Evolutionary conservation across 352 stramenopile genomes (phyloP).

Genomic region (Globisporangium paddicum): DNA sequence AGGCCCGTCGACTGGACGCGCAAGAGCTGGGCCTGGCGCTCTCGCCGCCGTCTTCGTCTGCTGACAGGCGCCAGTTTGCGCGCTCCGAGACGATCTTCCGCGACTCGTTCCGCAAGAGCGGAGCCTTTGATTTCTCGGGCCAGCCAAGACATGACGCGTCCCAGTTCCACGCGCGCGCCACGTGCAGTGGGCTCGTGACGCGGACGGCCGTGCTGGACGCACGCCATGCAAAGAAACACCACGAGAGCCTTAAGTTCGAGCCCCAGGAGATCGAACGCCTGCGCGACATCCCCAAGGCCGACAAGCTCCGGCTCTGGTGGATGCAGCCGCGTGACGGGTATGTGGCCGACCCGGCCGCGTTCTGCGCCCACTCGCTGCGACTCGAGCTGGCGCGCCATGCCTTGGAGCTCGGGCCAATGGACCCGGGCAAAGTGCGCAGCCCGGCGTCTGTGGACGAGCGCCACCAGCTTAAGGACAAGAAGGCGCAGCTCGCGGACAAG

Average conservation of each 20-base stretch:
- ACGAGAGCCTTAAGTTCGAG: conserved; percentile 49
- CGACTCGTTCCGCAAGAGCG: conserved; percentile 44
- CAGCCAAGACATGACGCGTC: conserved; percentile 21
- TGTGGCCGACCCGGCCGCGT: conserved; percentile 41
- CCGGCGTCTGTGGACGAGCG: conserved; percentile 36
- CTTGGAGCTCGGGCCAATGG: conserved; percentile 29
- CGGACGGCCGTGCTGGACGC: conserved; percentile 30
- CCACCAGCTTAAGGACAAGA: conserved; percentile 20
- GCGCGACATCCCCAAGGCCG: conserved; percentile 40
- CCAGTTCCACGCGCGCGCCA: conserved; percentile 32
- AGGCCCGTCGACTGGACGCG: conserved; percentile 36
- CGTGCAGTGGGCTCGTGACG: conserved; percentile 30
- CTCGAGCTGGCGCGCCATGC: conserved; percentile 33
- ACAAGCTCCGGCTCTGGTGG: conserved; percentile 54
- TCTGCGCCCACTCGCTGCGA: conserved; percentile 37
- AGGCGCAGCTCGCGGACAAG: conserved; percentile 37
- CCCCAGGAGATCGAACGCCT: conserved; percentile 45
- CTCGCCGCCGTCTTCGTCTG: not conserved
- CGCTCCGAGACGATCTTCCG: conserved; percentile 41
- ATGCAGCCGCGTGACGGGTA: conserved; percentile 41
- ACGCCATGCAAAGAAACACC: conserved; percentile 23
- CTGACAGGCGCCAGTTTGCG: conserved; percentile 27
- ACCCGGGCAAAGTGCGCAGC: conserved; percentile 41
- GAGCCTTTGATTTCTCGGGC: conserved; percentile 29
- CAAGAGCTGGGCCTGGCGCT: conserved; percentile 30